Percentiles rank a stretch among this genome's conserved stretches.
Conservation (phyloP, 306 rosid species). For the Quercus mongolica region DNA sequence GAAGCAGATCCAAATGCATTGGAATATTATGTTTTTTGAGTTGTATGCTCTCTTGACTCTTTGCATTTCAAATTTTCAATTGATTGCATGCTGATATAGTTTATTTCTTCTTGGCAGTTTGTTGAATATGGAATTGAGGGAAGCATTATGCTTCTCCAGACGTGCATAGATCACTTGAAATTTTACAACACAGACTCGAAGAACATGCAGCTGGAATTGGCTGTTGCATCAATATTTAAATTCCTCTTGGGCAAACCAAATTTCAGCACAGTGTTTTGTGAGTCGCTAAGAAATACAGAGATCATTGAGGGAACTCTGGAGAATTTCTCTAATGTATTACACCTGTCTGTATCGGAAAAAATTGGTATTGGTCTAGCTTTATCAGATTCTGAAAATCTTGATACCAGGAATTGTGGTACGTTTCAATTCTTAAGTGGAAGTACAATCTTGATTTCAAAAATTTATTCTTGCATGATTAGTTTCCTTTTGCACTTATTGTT, state of each 20-base stretch:
- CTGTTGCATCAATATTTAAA: slow-evolving; percentile 58
- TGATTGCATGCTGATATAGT: slow-evolving; percentile 13
- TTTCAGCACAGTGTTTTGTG: slow-evolving; percentile 76
- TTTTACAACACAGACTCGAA: slow-evolving; percentile 43
- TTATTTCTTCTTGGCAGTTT: slow-evolving; percentile 49
- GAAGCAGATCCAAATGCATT: neutral
- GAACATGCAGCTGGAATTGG: slow-evolving; percentile 44
- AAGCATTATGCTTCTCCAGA: slow-evolving; percentile 76
- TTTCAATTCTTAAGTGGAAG: neutral
- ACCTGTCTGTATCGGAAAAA: slow-evolving; percentile 67
- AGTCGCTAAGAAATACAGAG: slow-evolving; percentile 63
- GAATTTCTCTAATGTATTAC: slow-evolving; percentile 53
- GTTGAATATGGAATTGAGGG: slow-evolving; percentile 72
- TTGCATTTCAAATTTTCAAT: slow-evolving; percentile 6
- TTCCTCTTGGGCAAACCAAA: slow-evolving; percentile 71
- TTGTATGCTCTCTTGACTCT: neutral
- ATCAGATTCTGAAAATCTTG: slow-evolving; percentile 81
- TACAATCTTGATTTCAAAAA: slow-evolving; percentile 9
- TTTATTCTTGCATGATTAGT: slow-evolving; percentile 8
- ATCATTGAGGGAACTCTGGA: slow-evolving; percentile 61
- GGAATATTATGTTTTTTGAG: neutral
- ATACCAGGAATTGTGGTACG: slow-evolving; percentile 70
- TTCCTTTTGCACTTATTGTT: neutral
- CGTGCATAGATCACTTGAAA: slow-evolving; percentile 73
- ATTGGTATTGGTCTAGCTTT: slow-evolving; percentile 80